Evolutionary conservation across 2,329 filamentous ascomycete genomes (phyloP).

Genomic region (Venturia oleaginea): DNA sequence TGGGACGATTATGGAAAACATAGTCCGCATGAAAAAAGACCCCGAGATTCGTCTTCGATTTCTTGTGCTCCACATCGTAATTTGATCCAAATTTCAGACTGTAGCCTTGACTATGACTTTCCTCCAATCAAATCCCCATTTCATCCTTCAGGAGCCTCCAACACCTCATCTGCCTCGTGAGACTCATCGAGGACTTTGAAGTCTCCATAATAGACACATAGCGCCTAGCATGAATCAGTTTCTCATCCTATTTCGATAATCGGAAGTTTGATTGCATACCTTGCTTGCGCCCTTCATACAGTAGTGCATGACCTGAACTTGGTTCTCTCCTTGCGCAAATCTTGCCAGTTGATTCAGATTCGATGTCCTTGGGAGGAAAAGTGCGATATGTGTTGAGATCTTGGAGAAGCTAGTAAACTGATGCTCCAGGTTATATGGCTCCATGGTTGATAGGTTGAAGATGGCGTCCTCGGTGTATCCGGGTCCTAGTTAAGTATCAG

Average conservation of each 20-base stretch:
- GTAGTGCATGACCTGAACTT: conserved; percentile 76
- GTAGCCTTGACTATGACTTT: too few relatives aligned
- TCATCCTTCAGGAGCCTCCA: not conserved
- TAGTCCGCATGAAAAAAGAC: too few relatives aligned
- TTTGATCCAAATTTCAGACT: too few relatives aligned
- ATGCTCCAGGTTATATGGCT: conserved; percentile 65
- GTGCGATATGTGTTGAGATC: conserved; percentile 47
- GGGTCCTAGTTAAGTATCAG: conserved; percentile 40
- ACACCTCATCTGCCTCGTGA: not conserved
- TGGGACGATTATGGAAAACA: too few relatives aligned
- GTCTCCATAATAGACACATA: conserved; percentile 51
- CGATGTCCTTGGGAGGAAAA: conserved; percentile 81
- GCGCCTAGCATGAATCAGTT: conserved; percentile 28
- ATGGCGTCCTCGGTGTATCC: conserved; percentile 57
- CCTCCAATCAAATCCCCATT: not conserved
- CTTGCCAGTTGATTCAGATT: conserved; percentile 69
- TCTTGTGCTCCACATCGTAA: too few relatives aligned
- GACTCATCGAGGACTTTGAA: conserved; percentile 23
- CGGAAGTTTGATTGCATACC: conserved; percentile 33
- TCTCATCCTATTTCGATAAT: not conserved
- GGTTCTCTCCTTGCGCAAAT: conserved; percentile 38
- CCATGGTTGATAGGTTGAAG: conserved; percentile 78
- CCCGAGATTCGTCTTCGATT: too few relatives aligned
- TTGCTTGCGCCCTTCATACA: conserved; percentile 88
- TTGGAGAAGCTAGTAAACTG: conserved; percentile 54